Conservation (phyloP, 495 filamentous ascomycete species). For the Penicillium soppii region DNA sequence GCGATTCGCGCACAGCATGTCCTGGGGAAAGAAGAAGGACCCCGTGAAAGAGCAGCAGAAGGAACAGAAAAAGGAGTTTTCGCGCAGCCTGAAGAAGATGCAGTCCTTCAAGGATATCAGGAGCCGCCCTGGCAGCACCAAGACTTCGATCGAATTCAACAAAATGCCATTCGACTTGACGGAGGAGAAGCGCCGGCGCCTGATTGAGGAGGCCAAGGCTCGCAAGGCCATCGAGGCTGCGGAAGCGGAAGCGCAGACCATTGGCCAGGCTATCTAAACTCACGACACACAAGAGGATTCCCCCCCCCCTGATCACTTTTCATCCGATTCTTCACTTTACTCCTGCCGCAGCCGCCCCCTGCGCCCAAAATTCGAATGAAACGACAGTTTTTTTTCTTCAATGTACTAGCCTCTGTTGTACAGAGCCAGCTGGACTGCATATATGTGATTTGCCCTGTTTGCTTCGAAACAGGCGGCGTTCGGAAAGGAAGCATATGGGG, state of each 20-base stretch:
- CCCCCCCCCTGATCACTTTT: neutral
- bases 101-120: conserved; percentile 34
- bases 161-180: conserved; percentile 44
- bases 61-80: neutral
- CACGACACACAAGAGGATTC: neutral
- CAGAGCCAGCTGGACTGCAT: conserved; percentile 8
- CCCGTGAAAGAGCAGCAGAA: conserved; percentile 30
- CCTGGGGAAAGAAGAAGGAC: conserved; percentile 15
- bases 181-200: conserved; percentile 46
- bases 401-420: neutral
- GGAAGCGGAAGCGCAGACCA: neutral
- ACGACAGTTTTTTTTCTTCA: no score
- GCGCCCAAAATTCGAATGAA: no score
- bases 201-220: conserved; percentile 47
- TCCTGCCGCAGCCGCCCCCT: neutral
- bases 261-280: conserved; percentile 1
- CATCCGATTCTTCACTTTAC: neutral
- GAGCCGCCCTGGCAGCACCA: conserved; percentile 27
- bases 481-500: conserved; percentile 6
- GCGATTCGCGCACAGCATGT: conserved; percentile 39
- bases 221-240: conserved; percentile 31
- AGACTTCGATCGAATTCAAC: conserved; percentile 26
- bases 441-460: neutral
- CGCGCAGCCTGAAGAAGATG: conserved; percentile 48
- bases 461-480: conserved; percentile 5